A percentile compares a stretch with the other conserved stretches of the same genome.
phyloP scores from a whole-genome alignment of 371 early-diverging fungal species.

The Modicella reniformis region DNA sequence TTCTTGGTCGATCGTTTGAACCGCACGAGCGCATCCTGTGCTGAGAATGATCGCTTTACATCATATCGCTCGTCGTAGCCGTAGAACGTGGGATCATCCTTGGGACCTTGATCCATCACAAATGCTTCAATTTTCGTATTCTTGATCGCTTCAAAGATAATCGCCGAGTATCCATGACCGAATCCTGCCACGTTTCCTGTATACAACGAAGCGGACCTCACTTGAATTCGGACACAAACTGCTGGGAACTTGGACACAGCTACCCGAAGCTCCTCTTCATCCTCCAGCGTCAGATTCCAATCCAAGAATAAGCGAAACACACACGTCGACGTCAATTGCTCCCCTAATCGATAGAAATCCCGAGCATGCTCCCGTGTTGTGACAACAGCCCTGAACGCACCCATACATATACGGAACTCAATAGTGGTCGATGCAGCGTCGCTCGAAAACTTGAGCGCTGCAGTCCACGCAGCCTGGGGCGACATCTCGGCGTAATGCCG shows the following conservation, averaged over 20 bases:
- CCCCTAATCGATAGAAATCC: conserved; percentile 30
- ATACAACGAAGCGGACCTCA: conserved; percentile 4
- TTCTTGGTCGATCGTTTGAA: conserved; percentile 15
- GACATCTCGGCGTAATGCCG: conserved; percentile 21
- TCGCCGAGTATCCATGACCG: conserved; percentile 21
- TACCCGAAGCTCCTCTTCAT: conserved; percentile 22
- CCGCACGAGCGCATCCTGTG: conserved; percentile 12
- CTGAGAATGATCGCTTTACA: conserved; percentile 3
- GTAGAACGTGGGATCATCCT: conserved; percentile 6
- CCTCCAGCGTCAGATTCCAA: conserved; percentile 36
- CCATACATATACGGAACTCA: conserved; percentile 22
- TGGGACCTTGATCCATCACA: conserved; percentile 6
- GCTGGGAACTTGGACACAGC: conserved; percentile 26
- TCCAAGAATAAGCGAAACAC: conserved; percentile 30
- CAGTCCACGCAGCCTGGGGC: conserved; percentile 1
- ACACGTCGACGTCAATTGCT: conserved; percentile 18
- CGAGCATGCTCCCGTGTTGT: conserved; percentile 22
- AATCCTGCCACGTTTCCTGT: conserved; percentile 6
- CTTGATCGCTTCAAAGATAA: conserved; percentile 24
- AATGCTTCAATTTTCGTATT: conserved; percentile 33
- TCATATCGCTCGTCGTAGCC: conserved; percentile 22
- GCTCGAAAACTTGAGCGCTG: conserved; percentile 13
- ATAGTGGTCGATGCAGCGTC: conserved; percentile 15
- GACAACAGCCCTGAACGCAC: conserved; percentile 27
- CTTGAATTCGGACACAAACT: conserved; percentile 21